These are phyloP conservation scores for Picea mariana DNA, from an alignment of 83 land plant genomes.

Conservation along the genomic window DNA sequence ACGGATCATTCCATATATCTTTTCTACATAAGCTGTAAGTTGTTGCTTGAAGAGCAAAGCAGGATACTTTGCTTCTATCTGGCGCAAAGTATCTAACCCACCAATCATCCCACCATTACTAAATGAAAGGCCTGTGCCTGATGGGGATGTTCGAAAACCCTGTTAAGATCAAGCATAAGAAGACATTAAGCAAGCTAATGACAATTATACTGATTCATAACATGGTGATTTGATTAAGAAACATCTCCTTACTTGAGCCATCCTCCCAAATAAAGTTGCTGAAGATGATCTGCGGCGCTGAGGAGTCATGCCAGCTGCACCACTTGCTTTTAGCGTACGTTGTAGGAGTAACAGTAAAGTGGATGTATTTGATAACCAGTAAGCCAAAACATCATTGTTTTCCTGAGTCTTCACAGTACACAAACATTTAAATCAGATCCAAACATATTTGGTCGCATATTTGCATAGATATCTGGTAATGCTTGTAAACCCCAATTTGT, in stretches of 20 bases:
- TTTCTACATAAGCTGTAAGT: conserved; percentile 95
- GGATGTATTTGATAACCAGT: conserved; percentile 85
- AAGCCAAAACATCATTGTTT: conserved; percentile 69
- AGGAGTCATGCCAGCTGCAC: conserved; percentile 69
- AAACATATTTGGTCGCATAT: background rate
- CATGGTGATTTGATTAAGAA: background rate
- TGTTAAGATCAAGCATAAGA: conserved; percentile 20
- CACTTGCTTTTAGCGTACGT: conserved; percentile 78
- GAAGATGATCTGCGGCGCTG: conserved; percentile 74
- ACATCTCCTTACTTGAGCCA: conserved; percentile 41
- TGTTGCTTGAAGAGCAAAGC: conserved; percentile 97
- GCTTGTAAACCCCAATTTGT: background rate
- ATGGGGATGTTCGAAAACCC: conserved; percentile 82
- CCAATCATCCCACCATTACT: conserved; percentile 70
- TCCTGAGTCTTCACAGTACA: conserved; percentile 47
- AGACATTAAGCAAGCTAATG: background rate
- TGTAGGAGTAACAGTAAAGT: conserved; percentile 73
- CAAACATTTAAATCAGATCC: background rate
- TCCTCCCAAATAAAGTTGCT: conserved; percentile 69
- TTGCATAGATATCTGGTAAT: background rate
- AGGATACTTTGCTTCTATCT: conserved; percentile 97
- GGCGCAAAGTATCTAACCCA: conserved; percentile 72
- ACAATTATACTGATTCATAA: background rate
- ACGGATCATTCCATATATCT: conserved; percentile 93
- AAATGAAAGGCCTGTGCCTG: conserved; percentile 68